Evolutionary conservation across 1,139 yeast species (phyloP).

Genomic region (Hansenula sp.): DNA sequence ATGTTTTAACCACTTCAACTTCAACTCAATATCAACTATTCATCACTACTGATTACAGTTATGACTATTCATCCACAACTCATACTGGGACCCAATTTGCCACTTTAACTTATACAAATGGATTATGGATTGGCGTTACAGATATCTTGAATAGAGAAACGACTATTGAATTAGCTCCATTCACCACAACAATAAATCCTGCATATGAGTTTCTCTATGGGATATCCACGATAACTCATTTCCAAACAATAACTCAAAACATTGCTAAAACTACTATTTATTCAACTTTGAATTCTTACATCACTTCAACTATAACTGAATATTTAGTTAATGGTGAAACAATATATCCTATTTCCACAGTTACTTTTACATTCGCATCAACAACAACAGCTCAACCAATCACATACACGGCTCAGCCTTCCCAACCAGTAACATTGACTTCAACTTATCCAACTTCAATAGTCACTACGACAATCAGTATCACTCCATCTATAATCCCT

Average conservation of each 20-base stretch:
- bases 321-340: conserved; percentile 9
- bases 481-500: conserved; percentile 8
- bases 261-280: conserved; percentile 13
- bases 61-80: conserved; percentile 6
- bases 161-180: conserved; percentile 7
- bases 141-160: conserved; percentile 4
- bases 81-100: conserved; percentile 10
- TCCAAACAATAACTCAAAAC: conserved; percentile 12
- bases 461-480: neutral
- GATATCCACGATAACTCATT: conserved; percentile 7
- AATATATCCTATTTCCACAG: conserved; percentile 14
- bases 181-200: conserved; percentile 3
- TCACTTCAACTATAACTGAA: conserved; percentile 14
- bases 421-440: neutral
- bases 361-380: conserved; percentile 13
- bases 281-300: conserved; percentile 3
- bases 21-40: conserved; percentile 3
- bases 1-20: conserved; percentile 2
- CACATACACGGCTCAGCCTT: neutral
- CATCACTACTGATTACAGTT: neutral
- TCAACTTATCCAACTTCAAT: conserved; percentile 9
- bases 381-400: conserved; percentile 3
- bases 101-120: conserved; percentile 12
- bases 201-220: conserved; percentile 14
- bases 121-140: conserved; percentile 14